Evolutionary conservation across 495 filamentous ascomycete species (phyloP), one percentile per base, ranked within the genome.

Genomic region (Neurospora intermedia): DNA sequence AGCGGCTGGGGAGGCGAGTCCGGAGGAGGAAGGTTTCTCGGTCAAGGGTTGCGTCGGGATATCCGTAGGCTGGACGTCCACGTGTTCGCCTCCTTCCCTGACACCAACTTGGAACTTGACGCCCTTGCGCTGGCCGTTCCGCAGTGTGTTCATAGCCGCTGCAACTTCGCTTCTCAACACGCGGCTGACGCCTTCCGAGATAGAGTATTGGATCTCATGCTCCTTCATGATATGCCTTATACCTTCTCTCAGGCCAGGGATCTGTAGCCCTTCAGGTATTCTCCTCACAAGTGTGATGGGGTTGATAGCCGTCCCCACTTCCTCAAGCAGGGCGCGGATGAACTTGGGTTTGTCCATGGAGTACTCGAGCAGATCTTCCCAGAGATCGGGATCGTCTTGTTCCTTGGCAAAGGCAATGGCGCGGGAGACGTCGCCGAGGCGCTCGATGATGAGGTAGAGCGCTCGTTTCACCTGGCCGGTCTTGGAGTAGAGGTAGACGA

Each of bases 291-390:
- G 87, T 10, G 90, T 92, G 73, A 97, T 91, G 0, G 95, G 95
- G 76, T 97, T 89, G 70, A 98, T 94, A 5, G 93, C 88, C 5
- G 94, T 97, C 15, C 96, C 96, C 6, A 96, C 94, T 81, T 98
- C 93, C 75, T 97, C 93, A 3, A 99, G 88, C 9, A 99, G 84
- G 3, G 92, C 96, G 20, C 93, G 90, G 72, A 99, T 97, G 83
- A 99, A 99, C 16, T 87, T 87, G 0, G 96, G 96, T 75, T 97
- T 97, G 81, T 97, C 93, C 96, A 99, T 98, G 31, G 89, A 91
- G 83, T 98, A 98, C 73, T 94, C 88, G 27, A 99, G 89, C 11
- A 99, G 87, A 77, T 99, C 96, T 74, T 97, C 91, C 96, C 96
- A 99, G 0, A 99, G 87, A 76, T 95, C 92, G 0, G 89, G 88